phyloP scores from a whole-genome alignment of 1,139 yeast species.

The Hemisphaericaspora subhashii region DNA sequence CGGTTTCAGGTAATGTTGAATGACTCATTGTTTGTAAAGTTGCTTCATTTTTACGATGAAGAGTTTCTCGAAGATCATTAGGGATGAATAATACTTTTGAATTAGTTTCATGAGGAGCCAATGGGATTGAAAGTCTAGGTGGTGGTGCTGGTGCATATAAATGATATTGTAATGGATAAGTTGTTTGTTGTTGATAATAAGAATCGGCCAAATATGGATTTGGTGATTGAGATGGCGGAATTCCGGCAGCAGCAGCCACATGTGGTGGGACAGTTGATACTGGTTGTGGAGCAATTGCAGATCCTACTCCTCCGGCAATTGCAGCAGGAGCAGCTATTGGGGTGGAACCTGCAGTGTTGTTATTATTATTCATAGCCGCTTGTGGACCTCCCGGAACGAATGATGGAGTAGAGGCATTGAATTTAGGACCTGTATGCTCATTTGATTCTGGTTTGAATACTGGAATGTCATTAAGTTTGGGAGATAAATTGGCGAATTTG shows the following conservation, averaged over 20 bases:
- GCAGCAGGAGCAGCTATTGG: background rate
- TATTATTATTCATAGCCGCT: background rate
- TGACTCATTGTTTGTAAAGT: conserved; percentile 61
- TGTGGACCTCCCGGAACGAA: conserved; percentile 26
- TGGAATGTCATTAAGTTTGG: conserved; percentile 56
- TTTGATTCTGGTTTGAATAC: conserved; percentile 50
- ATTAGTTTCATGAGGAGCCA: conserved; percentile 69
- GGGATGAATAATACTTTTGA: conserved; percentile 72
- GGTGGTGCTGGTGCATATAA: conserved; percentile 89
- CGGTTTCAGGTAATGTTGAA: conserved; percentile 68
- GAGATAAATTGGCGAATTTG: conserved; percentile 51
- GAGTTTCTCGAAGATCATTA: conserved; percentile 65
- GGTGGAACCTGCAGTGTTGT: background rate
- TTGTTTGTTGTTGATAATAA: conserved; percentile 7
- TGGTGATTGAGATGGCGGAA: conserved; percentile 4
- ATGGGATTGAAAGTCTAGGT: conserved; percentile 60
- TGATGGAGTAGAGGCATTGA: conserved; percentile 32
- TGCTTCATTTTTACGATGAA: conserved; percentile 78
- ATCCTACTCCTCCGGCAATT: background rate
- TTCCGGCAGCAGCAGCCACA: background rate
- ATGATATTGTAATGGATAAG: conserved; percentile 79
- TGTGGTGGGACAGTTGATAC: conserved; percentile 1
- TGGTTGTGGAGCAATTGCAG: conserved; percentile 9
- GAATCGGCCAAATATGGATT: conserved; percentile 6
- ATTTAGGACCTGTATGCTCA: conserved; percentile 21